Evolutionary conservation across 2,329 filamentous ascomycete species (phyloP), one percentile per base, ranked within the genome.

Genomic region (Neoascochyta sp.): DNA sequence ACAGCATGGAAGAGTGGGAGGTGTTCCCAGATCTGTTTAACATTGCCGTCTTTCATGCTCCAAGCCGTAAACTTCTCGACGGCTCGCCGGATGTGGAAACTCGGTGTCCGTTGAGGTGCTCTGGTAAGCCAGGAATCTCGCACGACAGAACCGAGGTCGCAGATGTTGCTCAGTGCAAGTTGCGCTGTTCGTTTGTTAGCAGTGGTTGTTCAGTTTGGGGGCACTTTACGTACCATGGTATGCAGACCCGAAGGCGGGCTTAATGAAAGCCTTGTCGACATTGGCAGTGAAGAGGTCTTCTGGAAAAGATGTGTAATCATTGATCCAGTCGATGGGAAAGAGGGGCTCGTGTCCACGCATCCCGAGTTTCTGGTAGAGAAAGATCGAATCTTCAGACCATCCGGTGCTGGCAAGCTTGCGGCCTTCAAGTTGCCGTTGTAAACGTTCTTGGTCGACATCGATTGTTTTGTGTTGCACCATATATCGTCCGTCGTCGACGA

Each of bases 341-440:
- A 79, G 52, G 7, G 76, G 70, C 54, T 78, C 75, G 29, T 69
- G 71, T 10, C 76, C 75, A 22, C 75, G 72, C 59, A 71, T 67
- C 5, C 66, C 66, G 16, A 79, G 65, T 34, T 71, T 71, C 34
- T 70, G 67, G 41, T 72, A 72, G 3, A 79, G 57, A 18, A 68
- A 66, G 22, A 71, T 67, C 32, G 77, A 73, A 29, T 71, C 69
- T 15, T 69, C 60, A 3, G 66, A 62, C 70, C 71, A 79, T 24
- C 69, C 66, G 15, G 62, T 61, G 8, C 53, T 45, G 3, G 66
- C 65, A 4, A 74, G 51, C 16, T 54, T 45, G 7, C 47, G 47
- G 25, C 51, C 37, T 27, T 39, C 23, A 29, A 29, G 32, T 29
- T 38, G 35, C 17, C 34, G 35, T 30, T 34, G 33, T 33, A 38